These are phyloP conservation scores for Suillus alpinus DNA, from an alignment of 768 basidiomycete species.

Conservation along the genomic window DNA sequence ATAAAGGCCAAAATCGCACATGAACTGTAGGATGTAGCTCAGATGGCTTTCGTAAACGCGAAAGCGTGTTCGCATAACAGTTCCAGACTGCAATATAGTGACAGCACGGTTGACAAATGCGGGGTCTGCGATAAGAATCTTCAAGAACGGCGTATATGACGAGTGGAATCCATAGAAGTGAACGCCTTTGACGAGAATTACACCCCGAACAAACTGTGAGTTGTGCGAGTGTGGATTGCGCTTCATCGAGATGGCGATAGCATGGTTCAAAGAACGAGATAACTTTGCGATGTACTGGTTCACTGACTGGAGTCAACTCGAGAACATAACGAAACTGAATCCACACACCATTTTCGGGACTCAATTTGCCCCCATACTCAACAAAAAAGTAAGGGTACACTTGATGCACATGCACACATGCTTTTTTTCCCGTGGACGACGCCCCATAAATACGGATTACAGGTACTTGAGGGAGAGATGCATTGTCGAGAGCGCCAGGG, in stretches of 20 bases:
- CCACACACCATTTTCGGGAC: conserved; percentile 57
- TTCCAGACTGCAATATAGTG: conserved; percentile 78
- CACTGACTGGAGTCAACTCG: conserved; percentile 43
- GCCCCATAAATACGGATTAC: conserved; percentile 85
- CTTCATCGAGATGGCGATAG: conserved; percentile 78
- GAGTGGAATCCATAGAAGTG: conserved; percentile 95
- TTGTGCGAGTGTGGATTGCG: conserved; percentile 60
- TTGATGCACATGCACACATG: conserved; percentile 90
- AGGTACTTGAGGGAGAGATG: conserved; percentile 63
- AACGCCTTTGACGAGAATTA: conserved; percentile 88
- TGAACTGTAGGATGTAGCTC: conserved; percentile 84
- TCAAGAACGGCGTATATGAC: conserved; percentile 83
- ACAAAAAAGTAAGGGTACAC: conserved; percentile 93
- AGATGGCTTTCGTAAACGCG: conserved; percentile 88
- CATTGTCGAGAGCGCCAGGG: conserved; percentile 64
- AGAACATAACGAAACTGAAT: background rate
- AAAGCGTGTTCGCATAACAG: conserved; percentile 77
- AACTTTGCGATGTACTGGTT: conserved; percentile 68
- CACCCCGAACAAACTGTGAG: conserved; percentile 66
- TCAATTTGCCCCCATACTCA: conserved; percentile 70
- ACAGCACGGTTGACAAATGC: conserved; percentile 62
- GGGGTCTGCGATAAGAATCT: conserved; percentile 77
- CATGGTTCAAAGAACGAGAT: conserved; percentile 77
- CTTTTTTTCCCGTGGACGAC: conserved; percentile 71
- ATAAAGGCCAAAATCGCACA: conserved; percentile 93